Percentiles rank a stretch among this genome's conserved stretches.
These are phyloP conservation scores for Fomitopsis pulvina DNA, from an alignment of 768 basidiomycete species.

Conservation along the genomic window DNA sequence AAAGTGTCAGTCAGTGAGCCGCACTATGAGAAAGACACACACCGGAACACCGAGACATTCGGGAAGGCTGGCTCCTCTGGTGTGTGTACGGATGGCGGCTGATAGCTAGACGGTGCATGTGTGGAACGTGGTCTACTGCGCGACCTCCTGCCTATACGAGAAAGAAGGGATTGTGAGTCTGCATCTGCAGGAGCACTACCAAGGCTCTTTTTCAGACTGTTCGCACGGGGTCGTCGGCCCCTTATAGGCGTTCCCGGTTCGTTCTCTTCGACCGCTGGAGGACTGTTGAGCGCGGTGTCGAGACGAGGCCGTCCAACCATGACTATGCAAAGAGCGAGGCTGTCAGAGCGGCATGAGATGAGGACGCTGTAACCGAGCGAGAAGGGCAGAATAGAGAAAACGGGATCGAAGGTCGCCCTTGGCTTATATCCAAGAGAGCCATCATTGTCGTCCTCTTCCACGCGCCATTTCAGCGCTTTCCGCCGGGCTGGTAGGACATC, in stretches of 20 bases:
- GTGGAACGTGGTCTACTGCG: not conserved
- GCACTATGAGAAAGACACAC: slow-evolving; percentile 2
- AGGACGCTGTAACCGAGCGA: too few species aligned
- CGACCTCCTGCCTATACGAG: not conserved
- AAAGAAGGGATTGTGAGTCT: not conserved
- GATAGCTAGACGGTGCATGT: not conserved
- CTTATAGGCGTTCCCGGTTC: not conserved
- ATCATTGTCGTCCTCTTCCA: too few species aligned
- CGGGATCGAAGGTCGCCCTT: too few species aligned
- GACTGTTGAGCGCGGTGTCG: not conserved
- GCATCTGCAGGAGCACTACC: not conserved
- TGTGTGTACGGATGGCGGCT: not conserved
- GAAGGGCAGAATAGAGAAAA: too few species aligned
- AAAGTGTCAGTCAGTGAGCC: not conserved
- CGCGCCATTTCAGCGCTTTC: too few species aligned
- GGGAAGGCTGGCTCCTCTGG: slow-evolving; percentile 11
- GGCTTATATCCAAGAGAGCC: too few species aligned
- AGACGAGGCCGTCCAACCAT: not conserved
- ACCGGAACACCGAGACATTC: slow-evolving; percentile 23
- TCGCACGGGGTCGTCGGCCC: not conserved
- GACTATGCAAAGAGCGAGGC: not conserved
- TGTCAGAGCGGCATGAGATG: not conserved
- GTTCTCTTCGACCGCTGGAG: not conserved
- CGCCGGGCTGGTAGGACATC: too few species aligned
- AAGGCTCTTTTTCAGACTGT: not conserved